These are phyloP conservation scores for Tuber microsphaerosporum DNA, from an alignment of 495 filamentous ascomycete species.

Conservation along the genomic window DNA sequence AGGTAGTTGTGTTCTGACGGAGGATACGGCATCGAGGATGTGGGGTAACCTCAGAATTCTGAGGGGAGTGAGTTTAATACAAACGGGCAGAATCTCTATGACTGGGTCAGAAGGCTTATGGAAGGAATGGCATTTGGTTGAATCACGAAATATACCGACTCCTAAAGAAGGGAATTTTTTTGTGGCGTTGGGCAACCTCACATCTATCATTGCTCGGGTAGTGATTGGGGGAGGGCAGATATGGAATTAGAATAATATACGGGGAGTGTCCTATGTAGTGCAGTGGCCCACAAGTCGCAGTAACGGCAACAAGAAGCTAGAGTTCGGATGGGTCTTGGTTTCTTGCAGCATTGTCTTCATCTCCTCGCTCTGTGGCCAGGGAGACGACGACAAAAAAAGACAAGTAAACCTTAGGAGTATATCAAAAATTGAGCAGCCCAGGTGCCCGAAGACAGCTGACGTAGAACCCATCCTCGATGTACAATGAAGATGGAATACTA, in stretches of 20 bases:
- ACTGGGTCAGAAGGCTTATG: too few species aligned
- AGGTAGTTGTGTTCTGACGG: too few species aligned
- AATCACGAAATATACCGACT: not conserved
- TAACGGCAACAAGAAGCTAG: not conserved
- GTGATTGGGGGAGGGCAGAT: not conserved
- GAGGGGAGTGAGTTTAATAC: too few species aligned
- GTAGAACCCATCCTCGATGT: not conserved
- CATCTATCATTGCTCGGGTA: not conserved
- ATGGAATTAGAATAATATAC: not conserved
- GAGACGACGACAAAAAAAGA: not conserved
- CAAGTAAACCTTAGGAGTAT: not conserved
- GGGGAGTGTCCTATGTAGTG: not conserved
- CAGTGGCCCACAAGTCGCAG: not conserved
- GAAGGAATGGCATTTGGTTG: too few species aligned
- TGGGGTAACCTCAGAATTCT: too few species aligned
- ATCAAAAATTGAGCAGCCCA: slow-evolving; percentile 2
- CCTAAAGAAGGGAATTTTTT: not conserved
- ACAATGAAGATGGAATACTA: not conserved
- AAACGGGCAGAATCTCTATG: too few species aligned
- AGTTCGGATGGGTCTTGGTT: not conserved
- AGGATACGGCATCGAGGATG: too few species aligned
- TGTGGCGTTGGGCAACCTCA: not conserved
- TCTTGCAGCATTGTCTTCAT: not conserved
- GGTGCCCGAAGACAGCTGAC: not conserved
- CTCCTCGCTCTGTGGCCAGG: not conserved